Evolutionary conservation across 805 yeast genomes (phyloP), one percentile per base, ranked within the genome.

Genomic region (Suhomyces xylopsoci): DNA sequence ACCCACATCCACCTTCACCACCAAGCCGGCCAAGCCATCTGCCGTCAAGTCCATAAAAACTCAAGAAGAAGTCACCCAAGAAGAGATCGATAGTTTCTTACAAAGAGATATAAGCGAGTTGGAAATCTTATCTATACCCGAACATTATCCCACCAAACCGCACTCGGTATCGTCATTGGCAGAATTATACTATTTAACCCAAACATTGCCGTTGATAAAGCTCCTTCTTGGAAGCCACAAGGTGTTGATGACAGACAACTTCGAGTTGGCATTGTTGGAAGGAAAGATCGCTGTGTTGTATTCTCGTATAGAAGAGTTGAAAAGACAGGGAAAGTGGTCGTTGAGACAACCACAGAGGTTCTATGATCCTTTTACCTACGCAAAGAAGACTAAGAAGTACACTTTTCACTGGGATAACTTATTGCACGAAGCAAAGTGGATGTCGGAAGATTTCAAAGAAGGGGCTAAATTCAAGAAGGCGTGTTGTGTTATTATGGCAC

Each of bases 201-300:
- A 93, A 64, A 87, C 97, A 0, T 74, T 91, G 44, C 98, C 97
- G 0, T 70, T 92, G 45, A 84, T 88, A 6, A 90, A 88, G 59
- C 74, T 93, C 19, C 73, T 94, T 28, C 90, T 96, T 0, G 81
- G 91, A 30, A 84, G 97, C 3, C 97, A 92, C 63, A 94, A 94
- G 64, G 85, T 88, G 0, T 74, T 93, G 38, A 83, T 91, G 30
- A 88, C 98, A 0, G 93, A 90, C 49, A 83, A 88, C 52, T 94
- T 83, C 69, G 96, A 90, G 63, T 81, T 87, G 61, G 89, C 96
- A 0, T 73, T 92, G 32, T 81, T 90, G 12, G 99, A 94, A 64
- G 97, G 97, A 3, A 88, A 92, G 64, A 84, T 93, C 2, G 89
- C 96, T 0, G 97, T 91, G 9, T 83, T 90, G 17, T 88, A 90